These are phyloP conservation scores for Myriosclerotinia duriaeana DNA, from an alignment of 2,329 filamentous ascomycete genomes.

Conservation along the genomic window DNA sequence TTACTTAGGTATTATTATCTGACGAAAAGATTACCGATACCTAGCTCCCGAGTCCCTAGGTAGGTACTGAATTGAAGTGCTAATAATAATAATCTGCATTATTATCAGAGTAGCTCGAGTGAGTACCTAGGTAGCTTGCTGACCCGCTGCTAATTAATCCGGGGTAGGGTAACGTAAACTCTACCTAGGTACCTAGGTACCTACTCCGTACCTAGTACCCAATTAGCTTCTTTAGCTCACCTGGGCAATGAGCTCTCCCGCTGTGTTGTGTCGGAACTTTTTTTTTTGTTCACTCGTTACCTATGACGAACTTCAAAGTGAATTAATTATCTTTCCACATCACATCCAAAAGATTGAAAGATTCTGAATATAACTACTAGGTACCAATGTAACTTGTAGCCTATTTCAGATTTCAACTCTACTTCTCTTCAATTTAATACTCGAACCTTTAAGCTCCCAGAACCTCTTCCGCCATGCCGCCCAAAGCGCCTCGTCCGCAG, in stretches of 20 bases:
- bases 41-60: too few species aligned
- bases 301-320: constrained; percentile 7
- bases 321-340: constrained; percentile 13
- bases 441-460: neutral
- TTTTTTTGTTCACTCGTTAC: constrained; percentile 10
- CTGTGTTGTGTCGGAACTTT: constrained; percentile 8
- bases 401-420: neutral
- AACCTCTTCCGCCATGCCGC: constrained; percentile 1
- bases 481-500: constrained; percentile 34
- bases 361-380: too few species aligned
- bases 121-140: too few species aligned
- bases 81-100: too few species aligned
- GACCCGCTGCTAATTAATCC: too few species aligned
- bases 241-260: constrained; percentile 5
- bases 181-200: too few species aligned
- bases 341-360: neutral
- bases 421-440: too few species aligned
- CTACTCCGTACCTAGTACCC: too few species aligned
- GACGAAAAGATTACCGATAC: too few species aligned
- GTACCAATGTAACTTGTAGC: constrained; percentile 2
- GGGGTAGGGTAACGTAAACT: neutral
- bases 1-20: too few species aligned
- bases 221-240: neutral
- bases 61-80: too few species aligned
- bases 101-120: too few species aligned